phyloP scores from a whole-genome alignment of 2,329 filamentous ascomycete species.

The Neopestalotiopsis sp. region DNA sequence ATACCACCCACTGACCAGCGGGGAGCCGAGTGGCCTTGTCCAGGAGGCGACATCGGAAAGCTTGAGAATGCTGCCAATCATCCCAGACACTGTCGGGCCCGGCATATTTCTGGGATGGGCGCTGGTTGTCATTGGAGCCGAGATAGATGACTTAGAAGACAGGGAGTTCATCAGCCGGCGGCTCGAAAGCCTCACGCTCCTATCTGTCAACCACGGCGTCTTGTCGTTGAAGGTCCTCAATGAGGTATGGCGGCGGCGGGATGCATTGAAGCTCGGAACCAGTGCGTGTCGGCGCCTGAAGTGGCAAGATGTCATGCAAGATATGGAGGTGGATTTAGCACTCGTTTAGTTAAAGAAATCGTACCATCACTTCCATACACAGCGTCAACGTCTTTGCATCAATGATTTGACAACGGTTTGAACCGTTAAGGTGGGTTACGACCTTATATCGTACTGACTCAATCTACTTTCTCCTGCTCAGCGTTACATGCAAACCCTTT shows the following conservation, averaged over 20 bases:
- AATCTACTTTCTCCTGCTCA: conserved; percentile 1
- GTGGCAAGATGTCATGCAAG: conserved; percentile 19
- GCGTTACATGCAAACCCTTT: not conserved
- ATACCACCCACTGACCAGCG: conserved; percentile 11
- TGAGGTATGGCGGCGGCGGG: conserved; percentile 17
- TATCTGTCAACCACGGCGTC: conserved; percentile 12
- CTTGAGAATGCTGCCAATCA: not conserved
- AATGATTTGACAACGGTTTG: not conserved
- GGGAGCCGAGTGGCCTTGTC: not conserved
- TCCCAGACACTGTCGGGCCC: conserved; percentile 13
- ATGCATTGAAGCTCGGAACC: not conserved
- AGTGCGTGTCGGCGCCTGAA: not conserved
- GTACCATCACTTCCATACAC: not conserved
- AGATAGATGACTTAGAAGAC: conserved; percentile 5
- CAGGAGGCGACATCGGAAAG: not conserved
- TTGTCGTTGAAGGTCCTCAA: conserved; percentile 9
- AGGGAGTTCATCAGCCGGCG: conserved; percentile 10
- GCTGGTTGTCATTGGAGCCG: conserved; percentile 13
- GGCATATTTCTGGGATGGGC: conserved; percentile 16
- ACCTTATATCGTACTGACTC: too few species aligned
- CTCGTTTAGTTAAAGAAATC: not conserved
- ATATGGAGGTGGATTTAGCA: conserved; percentile 14
- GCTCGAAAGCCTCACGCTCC: conserved; percentile 14
- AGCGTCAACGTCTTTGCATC: not conserved
- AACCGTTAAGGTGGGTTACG: not conserved